Evolutionary conservation across 2,329 filamentous ascomycete genomes (phyloP).

Genomic region (Knoxdaviesia capensis): DNA sequence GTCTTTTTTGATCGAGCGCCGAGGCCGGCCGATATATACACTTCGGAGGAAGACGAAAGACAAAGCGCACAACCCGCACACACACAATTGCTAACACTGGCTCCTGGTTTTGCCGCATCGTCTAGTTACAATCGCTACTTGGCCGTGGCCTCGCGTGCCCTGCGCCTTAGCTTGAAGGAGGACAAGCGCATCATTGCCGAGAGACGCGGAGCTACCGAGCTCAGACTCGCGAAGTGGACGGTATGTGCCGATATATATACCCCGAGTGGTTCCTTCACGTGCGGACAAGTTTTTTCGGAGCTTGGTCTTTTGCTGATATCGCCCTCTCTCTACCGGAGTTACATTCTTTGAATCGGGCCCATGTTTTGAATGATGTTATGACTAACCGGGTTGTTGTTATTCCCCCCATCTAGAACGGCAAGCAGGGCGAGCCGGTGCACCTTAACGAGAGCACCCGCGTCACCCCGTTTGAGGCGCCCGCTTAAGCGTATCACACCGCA

Average conservation of each 20-base stretch:
- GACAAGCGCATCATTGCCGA: conserved; percentile 74
- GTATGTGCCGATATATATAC: conserved; percentile 21
- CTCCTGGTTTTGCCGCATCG: neutral
- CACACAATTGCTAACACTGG: conserved; percentile 5
- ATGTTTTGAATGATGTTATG: too few species aligned
- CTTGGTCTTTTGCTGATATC: too few species aligned
- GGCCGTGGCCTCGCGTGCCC: conserved; percentile 78
- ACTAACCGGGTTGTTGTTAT: neutral
- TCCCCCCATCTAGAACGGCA: conserved; percentile 59
- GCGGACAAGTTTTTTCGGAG: too few species aligned
- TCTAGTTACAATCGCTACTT: conserved; percentile 99
- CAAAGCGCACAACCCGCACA: conserved; percentile 2
- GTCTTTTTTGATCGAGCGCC: neutral
- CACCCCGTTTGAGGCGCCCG: conserved; percentile 16
- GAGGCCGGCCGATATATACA: neutral
- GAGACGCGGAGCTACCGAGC: conserved; percentile 72
- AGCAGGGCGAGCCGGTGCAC: conserved; percentile 71
- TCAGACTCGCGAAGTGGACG: conserved; percentile 89
- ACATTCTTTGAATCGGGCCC: too few species aligned
- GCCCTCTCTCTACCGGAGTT: too few species aligned
- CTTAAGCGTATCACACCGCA: conserved; percentile 4
- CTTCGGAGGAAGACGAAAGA: neutral
- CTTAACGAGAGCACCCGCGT: conserved; percentile 37
- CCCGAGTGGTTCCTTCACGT: too few species aligned
- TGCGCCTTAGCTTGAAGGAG: conserved; percentile 95